These are phyloP conservation scores for Trichophaea hybrida DNA, from an alignment of 2,329 filamentous ascomycete species.

Conservation along the genomic window DNA sequence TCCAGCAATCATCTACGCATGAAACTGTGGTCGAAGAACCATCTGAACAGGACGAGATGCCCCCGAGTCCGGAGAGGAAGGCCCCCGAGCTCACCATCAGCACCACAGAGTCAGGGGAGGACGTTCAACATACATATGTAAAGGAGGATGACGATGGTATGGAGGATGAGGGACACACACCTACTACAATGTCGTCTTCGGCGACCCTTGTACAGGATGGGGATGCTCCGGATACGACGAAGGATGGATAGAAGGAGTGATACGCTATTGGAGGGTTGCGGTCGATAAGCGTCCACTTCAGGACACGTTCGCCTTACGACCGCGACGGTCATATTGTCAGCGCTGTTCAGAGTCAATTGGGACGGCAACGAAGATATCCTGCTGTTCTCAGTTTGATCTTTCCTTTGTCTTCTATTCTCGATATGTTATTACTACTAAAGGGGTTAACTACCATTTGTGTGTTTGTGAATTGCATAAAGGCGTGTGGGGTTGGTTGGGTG, in stretches of 20 bases:
- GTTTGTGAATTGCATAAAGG: background rate
- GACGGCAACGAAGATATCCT: too few species aligned
- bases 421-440: too few species aligned
- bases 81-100: slow-evolving; percentile 1
- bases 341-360: too few species aligned
- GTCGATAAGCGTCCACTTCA: too few species aligned
- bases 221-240: background rate
- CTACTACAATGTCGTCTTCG: slow-evolving; percentile 19
- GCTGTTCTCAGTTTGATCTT: too few species aligned
- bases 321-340: too few species aligned
- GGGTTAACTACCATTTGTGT: too few species aligned
- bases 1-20: background rate
- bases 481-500: background rate
- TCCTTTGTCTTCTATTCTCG: too few species aligned
- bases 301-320: too few species aligned
- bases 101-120: background rate
- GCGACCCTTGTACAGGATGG: slow-evolving; percentile 15
- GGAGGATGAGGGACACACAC: slow-evolving; percentile 19
- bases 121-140: background rate
- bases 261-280: background rate
- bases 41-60: background rate
- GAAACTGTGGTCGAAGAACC: background rate
- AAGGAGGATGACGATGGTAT: background rate
- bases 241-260: background rate
- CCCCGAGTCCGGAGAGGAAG: background rate